phyloP scores from a whole-genome alignment of 352 stramenopile species.

The Elongisporangium prolatum region DNA sequence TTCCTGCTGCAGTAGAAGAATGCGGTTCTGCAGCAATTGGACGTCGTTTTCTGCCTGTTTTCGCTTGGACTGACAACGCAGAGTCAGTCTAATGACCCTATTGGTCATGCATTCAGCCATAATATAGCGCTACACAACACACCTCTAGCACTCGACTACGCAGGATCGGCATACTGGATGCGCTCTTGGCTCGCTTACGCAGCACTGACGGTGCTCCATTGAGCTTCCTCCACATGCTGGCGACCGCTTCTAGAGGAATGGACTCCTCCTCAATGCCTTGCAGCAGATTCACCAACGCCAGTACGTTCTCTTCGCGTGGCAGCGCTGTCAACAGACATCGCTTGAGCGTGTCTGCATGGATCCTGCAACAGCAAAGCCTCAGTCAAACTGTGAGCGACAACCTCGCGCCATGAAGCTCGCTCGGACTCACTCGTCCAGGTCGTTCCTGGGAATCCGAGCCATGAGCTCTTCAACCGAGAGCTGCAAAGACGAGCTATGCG shows the following conservation, averaged over 20 bases:
- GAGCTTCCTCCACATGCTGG: slow-evolving; percentile 51
- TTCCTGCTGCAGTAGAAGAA: slow-evolving; percentile 67
- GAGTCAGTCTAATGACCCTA: not conserved
- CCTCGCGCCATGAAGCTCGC: too few relatives aligned
- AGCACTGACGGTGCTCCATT: slow-evolving; percentile 6
- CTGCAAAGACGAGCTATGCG: too few relatives aligned
- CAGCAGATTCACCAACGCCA: slow-evolving; percentile 43
- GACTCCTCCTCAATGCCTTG: slow-evolving; percentile 43
- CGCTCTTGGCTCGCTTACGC: slow-evolving; percentile 35
- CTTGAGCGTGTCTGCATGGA: too few relatives aligned
- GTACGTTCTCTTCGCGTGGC: slow-evolving; percentile 22
- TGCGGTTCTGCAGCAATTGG: slow-evolving; percentile 69
- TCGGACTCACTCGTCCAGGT: too few relatives aligned
- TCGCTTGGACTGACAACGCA: slow-evolving; percentile 36
- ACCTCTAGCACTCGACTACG: slow-evolving; percentile 49
- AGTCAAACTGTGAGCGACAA: too few relatives aligned
- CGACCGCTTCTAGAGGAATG: slow-evolving; percentile 41
- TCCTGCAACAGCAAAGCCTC: too few relatives aligned
- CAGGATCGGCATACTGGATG: slow-evolving; percentile 40
- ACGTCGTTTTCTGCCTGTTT: slow-evolving; percentile 75
- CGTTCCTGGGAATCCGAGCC: too few relatives aligned
- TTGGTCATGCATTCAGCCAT: not conserved
- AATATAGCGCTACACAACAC: not conserved
- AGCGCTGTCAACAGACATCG: slow-evolving; percentile 27
- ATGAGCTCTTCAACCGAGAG: too few relatives aligned